Conservation (phyloP, 1,284 basidiomycete genomes). For the Xerocomus minutiporus region DNA sequence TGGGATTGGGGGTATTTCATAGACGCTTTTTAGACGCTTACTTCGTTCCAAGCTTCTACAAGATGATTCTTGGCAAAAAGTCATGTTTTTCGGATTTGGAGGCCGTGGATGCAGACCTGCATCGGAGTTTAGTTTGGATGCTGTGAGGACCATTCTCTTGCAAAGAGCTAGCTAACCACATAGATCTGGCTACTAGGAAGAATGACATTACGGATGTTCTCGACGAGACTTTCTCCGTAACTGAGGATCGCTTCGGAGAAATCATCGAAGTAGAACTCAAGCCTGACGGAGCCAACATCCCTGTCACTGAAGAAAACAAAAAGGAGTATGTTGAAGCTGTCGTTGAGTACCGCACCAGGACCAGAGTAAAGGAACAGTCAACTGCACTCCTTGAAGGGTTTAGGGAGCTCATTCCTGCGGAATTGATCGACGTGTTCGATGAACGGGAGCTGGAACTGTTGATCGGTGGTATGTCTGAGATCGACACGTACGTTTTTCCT, state of each 20-base stretch:
- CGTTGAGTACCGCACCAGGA: slow-evolving; percentile 91
- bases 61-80: slow-evolving; percentile 93
- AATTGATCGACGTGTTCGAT: slow-evolving; percentile 96
- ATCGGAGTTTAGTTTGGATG: slow-evolving; percentile 96
- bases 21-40: slow-evolving; percentile 98
- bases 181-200: slow-evolving; percentile 48
- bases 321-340: slow-evolving; percentile 96
- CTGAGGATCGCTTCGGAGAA: slow-evolving; percentile 97
- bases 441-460: slow-evolving; percentile 95
- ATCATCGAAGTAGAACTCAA: slow-evolving; percentile 92
- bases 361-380: slow-evolving; percentile 92
- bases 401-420: slow-evolving; percentile 91
- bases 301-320: slow-evolving; percentile 97
- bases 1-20: slow-evolving; percentile 97
- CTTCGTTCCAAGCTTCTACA: slow-evolving; percentile 99
- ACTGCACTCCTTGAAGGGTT: slow-evolving; percentile 95
- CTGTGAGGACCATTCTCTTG: slow-evolving; percentile 53
- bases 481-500: slow-evolving; percentile 71
- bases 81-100: slow-evolving; percentile 85
- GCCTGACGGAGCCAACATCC: slow-evolving; percentile 77
- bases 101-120: slow-evolving; percentile 85
- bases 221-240: slow-evolving; percentile 91
- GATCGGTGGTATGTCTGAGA: slow-evolving; percentile 98
- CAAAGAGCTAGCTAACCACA: slow-evolving; percentile 5
- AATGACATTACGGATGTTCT: slow-evolving; percentile 94